Conservation (phyloP, 192 early-diverging fungal genomes). For the Piromyces finnis region DNA sequence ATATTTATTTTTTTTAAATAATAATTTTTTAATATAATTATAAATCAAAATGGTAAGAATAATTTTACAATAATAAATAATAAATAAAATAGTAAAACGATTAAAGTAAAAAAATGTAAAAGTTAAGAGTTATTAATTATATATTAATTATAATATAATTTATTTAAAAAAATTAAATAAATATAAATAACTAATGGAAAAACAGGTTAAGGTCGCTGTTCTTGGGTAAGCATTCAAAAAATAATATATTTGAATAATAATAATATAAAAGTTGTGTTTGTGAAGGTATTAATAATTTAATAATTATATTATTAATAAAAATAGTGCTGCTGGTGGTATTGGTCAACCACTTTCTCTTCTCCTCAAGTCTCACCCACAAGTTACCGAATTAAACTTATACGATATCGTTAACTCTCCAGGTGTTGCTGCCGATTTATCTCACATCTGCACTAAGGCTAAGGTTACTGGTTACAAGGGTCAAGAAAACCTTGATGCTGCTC, state of each 20-base stretch:
- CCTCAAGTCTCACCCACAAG: constrained; percentile 70
- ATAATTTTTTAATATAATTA: not conserved
- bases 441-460: constrained; percentile 69
- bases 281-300: not conserved
- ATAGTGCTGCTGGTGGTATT: constrained; percentile 83
- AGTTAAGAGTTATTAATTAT: too few relatives aligned
- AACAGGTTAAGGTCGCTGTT: constrained; percentile 22
- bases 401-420: constrained; percentile 96
- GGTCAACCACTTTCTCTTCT: constrained; percentile 92
- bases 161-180: too few relatives aligned
- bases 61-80: too few relatives aligned
- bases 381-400: constrained; percentile 76
- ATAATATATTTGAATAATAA: too few relatives aligned
- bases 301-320: constrained; percentile 20
- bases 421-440: constrained; percentile 86
- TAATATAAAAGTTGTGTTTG: too few relatives aligned
- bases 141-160: too few relatives aligned
- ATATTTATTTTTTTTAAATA: not conserved
- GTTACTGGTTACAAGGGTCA: constrained; percentile 54
- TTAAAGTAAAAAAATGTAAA: too few relatives aligned
- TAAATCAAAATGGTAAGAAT: not conserved
- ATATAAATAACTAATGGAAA: not conserved
- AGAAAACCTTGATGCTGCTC: constrained; percentile 47
- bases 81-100: too few relatives aligned
- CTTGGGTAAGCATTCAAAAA: constrained; percentile 5